Evolutionary conservation across 2,329 filamentous ascomycete genomes (phyloP), one percentile per base, ranked within the genome.

Genomic region (Botryotinia calthae): DNA sequence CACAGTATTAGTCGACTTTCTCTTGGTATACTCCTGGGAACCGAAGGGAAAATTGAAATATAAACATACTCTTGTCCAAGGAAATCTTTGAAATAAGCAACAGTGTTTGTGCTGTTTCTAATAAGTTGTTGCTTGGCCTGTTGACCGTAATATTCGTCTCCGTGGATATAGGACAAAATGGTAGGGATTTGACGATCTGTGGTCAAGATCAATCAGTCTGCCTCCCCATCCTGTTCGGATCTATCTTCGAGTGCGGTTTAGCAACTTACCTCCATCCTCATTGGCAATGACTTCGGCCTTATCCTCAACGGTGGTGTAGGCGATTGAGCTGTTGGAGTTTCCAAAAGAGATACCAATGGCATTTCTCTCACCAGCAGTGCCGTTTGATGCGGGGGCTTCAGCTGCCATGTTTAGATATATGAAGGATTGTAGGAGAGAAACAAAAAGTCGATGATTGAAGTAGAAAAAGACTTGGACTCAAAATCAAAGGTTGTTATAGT

Each of bases 261-360:
- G 40, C n/a, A 40, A 84, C 89, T 81, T 82, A 94, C 93, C 93
- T 87, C 96, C 96, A 82, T 98, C 96, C 86, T 98, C 96, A 85
- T 99, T 98, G 81, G 96, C 96, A 85, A 99, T 98, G 76, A 99
- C 95, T 83, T 98, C 94, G 76, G 94, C 91, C 87, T 97, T 97
- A 84, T 97, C 95, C 81, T 98, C 95, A 75, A 91, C 89, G 64
- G 94, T 97, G 82, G 95, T 97, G 82, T 91, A 94, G 79, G 95
- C 95, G 84, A 99, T 98, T 74, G 94, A 98, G 86, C 94, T 97
- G 90, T 97, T 97, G 75, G 94, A 95, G 87, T 98, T 99, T 85
- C 96, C 96, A 87, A 98, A 98, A 78, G 95, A 93, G 82, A 99
- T 94, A 82, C 96, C 96, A 84, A 99, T 98, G 82, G 92, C 93